Conservation (phyloP, 73 alveolate genomes). For the Symbiodinium pilosum region DNA sequence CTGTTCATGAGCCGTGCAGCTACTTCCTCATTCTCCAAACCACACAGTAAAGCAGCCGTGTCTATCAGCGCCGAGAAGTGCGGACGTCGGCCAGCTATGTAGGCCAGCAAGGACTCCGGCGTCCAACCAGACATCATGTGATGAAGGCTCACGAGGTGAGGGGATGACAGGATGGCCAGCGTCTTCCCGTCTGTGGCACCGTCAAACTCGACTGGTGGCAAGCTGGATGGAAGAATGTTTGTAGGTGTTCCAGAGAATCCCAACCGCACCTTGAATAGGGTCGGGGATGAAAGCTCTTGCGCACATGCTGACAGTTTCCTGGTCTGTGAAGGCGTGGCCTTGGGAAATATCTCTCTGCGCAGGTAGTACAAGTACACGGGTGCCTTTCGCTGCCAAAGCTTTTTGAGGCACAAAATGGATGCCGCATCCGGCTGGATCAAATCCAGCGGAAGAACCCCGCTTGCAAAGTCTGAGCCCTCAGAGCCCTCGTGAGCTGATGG, state of each 20-base stretch:
- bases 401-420: slow-evolving; percentile 14
- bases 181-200: slow-evolving; percentile 69
- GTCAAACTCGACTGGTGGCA: slow-evolving; percentile 52
- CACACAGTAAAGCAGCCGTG: slow-evolving; percentile 66
- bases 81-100: background rate
- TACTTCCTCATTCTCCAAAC: slow-evolving; percentile 84
- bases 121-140: slow-evolving; percentile 73
- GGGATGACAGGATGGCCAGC: slow-evolving; percentile 54
- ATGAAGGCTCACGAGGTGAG: slow-evolving; percentile 16
- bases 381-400: slow-evolving; percentile 37
- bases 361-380: slow-evolving; percentile 13
- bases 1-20: slow-evolving; percentile 66
- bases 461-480: background rate
- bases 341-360: slow-evolving; percentile 45
- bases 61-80: slow-evolving; percentile 51
- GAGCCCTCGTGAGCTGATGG: background rate
- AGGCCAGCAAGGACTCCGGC: background rate
- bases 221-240: slow-evolving; percentile 42
- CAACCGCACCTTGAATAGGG: slow-evolving; percentile 35
- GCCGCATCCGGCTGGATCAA: slow-evolving; percentile 80
- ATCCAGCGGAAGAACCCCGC: slow-evolving; percentile 40
- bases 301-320: slow-evolving; percentile 78
- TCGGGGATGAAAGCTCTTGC: slow-evolving; percentile 72
- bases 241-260: slow-evolving; percentile 84
- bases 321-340: slow-evolving; percentile 57